Percentiles rank a stretch among this genome's conserved stretches.
These are phyloP conservation scores for Pythium aristosporum DNA, from an alignment of 352 stramenopile genomes.

Conservation along the genomic window DNA sequence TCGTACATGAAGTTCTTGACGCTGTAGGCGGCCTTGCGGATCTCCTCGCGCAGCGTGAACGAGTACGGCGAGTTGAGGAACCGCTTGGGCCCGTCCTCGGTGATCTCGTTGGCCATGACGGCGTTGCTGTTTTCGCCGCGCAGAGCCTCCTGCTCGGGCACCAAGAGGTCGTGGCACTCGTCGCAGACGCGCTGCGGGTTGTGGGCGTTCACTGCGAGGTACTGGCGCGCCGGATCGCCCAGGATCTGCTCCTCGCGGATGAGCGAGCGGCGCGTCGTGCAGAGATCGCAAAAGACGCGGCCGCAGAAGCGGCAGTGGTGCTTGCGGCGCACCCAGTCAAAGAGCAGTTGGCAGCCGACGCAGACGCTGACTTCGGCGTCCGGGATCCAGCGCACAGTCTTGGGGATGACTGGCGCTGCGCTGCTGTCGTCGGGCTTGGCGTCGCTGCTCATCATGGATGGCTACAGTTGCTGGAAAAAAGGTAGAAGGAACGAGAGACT, in stretches of 20 bases:
- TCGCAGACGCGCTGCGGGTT: constrained; percentile 86
- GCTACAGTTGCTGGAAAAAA: constrained; percentile 2
- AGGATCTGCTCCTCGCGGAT: constrained; percentile 79
- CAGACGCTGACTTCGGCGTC: constrained; percentile 82
- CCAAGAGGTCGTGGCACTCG: constrained; percentile 59
- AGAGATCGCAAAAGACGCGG: constrained; percentile 77
- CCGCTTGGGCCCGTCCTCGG: constrained; percentile 57
- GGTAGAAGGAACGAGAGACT: not conserved
- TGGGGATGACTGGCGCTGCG: constrained; percentile 28
- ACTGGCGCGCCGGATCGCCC: constrained; percentile 63
- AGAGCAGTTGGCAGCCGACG: constrained; percentile 75
- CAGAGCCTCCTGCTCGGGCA: constrained; percentile 61
- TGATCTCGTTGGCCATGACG: constrained; percentile 71
- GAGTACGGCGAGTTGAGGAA: constrained; percentile 87
- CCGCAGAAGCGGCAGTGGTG: constrained; percentile 84
- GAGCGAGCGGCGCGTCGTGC: constrained; percentile 65
- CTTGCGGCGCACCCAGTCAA: constrained; percentile 88
- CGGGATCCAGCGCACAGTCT: constrained; percentile 81
- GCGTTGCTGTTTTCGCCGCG: constrained; percentile 78
- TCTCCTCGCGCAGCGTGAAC: constrained; percentile 90
- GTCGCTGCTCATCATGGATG: constrained; percentile 20
- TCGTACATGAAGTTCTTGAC: constrained; percentile 91
- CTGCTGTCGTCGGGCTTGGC: not conserved
- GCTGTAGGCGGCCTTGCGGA: constrained; percentile 92
- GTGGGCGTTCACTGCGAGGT: constrained; percentile 74